Percentiles rank a stretch among this genome's conserved stretches.
These are phyloP conservation scores for Kokia cookei DNA, from an alignment of 441 rosid species.

Conservation along the genomic window DNA sequence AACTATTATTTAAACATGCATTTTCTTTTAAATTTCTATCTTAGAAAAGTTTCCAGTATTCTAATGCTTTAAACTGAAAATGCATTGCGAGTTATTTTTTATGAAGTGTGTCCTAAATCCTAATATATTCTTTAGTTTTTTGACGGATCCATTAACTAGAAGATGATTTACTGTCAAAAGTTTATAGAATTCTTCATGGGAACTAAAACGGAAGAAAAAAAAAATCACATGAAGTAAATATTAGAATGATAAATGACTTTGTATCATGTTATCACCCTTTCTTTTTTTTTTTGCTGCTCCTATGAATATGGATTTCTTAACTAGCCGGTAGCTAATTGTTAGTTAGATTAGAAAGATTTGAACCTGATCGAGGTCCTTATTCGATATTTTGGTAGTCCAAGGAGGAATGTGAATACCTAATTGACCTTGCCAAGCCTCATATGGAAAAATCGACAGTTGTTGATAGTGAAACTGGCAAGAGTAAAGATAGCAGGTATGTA, in stretches of 20 bases:
- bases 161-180: background rate
- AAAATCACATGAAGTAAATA: background rate
- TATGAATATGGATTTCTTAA: background rate
- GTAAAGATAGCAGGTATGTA: constrained; percentile 76
- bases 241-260: background rate
- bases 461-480: constrained; percentile 74
- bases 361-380: background rate
- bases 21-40: background rate
- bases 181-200: background rate
- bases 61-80: background rate
- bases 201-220: background rate
- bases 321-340: background rate
- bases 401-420: constrained; percentile 77
- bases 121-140: background rate
- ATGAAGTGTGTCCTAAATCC: background rate
- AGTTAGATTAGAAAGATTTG: background rate
- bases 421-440: constrained; percentile 70
- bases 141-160: background rate
- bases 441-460: constrained; percentile 86
- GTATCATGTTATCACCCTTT: background rate
- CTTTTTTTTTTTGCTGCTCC: background rate
- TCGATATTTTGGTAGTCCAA: constrained; percentile 44
- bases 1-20: background rate
- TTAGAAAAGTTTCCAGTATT: background rate
- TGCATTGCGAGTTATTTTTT: background rate